Conservation (phyloP, 2,329 filamentous ascomycete species). For the Herpotrichia juniperi region DNA sequence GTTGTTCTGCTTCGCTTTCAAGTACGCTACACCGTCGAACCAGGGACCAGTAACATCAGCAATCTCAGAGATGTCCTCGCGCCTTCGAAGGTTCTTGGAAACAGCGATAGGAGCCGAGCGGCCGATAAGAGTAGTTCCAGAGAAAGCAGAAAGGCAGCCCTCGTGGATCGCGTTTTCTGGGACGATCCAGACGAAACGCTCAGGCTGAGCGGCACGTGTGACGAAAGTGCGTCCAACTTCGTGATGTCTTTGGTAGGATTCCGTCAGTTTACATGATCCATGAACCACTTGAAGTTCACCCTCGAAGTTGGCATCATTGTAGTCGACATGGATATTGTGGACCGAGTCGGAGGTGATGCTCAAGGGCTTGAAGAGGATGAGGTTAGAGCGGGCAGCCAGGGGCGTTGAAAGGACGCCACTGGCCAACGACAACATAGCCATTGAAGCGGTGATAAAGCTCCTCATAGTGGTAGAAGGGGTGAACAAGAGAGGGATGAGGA, state of each 20-base stretch:
- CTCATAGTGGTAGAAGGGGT: slow-evolving; percentile 22
- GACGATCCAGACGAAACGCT: slow-evolving; percentile 56
- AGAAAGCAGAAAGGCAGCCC: slow-evolving; percentile 55
- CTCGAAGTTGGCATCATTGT: slow-evolving; percentile 47
- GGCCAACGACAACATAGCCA: slow-evolving; percentile 32
- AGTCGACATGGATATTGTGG: slow-evolving; percentile 58
- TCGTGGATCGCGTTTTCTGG: slow-evolving; percentile 46
- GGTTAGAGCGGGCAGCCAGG: slow-evolving; percentile 24
- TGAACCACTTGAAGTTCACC: slow-evolving; percentile 54
- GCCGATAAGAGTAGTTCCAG: slow-evolving; percentile 47
- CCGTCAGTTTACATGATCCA: slow-evolving; percentile 50
- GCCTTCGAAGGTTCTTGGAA: slow-evolving; percentile 39
- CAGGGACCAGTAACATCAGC: slow-evolving; percentile 64
- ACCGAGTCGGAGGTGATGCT: slow-evolving; percentile 48
- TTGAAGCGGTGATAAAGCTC: slow-evolving; percentile 31
- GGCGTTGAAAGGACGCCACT: slow-evolving; percentile 24
- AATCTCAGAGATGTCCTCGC: slow-evolving; percentile 54
- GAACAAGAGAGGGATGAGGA: slow-evolving; percentile 1
- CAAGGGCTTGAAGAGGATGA: slow-evolving; percentile 41
- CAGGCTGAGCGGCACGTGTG: slow-evolving; percentile 45
- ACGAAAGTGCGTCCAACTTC: slow-evolving; percentile 48
- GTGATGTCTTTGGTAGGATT: slow-evolving; percentile 49
- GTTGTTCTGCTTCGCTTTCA: slow-evolving; percentile 61
- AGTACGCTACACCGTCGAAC: slow-evolving; percentile 69
- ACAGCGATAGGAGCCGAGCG: slow-evolving; percentile 50